A percentile compares a stretch with the other conserved stretches of the same genome.
These are phyloP conservation scores for Guillardia theta DNA, from an alignment of 78 protist species.

Conservation along the genomic window DNA sequence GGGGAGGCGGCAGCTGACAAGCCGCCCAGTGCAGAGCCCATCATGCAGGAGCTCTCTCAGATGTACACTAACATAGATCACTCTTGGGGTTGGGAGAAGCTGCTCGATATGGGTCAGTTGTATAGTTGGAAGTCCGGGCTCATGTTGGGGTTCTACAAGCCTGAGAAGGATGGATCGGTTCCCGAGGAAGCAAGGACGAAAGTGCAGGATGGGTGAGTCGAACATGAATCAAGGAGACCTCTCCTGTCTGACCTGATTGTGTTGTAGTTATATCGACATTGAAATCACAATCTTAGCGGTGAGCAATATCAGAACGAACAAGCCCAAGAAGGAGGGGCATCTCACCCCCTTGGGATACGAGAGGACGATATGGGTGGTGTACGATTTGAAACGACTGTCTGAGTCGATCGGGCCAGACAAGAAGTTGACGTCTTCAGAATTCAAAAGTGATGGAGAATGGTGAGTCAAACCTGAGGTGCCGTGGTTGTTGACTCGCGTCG, in stretches of 20 bases:
- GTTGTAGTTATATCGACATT: background rate
- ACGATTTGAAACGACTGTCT: background rate
- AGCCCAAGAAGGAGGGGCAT: background rate
- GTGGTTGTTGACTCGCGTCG: background rate
- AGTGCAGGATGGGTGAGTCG: background rate
- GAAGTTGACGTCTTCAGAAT: background rate
- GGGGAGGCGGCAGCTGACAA: background rate
- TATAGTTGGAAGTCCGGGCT: background rate
- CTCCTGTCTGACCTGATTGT: no score
- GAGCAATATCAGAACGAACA: background rate
- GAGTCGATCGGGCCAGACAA: background rate
- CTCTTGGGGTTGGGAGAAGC: constrained; percentile 1
- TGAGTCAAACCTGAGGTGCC: background rate
- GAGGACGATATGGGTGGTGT: background rate
- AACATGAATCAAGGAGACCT: background rate
- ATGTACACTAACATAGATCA: background rate
- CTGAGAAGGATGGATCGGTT: no score
- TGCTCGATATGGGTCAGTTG: background rate
- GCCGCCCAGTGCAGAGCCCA: no score
- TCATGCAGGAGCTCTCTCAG: background rate
- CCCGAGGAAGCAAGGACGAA: background rate
- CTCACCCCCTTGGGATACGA: background rate
- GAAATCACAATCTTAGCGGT: background rate
- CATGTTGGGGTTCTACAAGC: no score
- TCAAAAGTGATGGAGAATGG: background rate